Evolutionary conservation across 352 stramenopile genomes (phyloP), one percentile per base, ranked within the genome.

Genomic region (Blastocystis sp.): DNA sequence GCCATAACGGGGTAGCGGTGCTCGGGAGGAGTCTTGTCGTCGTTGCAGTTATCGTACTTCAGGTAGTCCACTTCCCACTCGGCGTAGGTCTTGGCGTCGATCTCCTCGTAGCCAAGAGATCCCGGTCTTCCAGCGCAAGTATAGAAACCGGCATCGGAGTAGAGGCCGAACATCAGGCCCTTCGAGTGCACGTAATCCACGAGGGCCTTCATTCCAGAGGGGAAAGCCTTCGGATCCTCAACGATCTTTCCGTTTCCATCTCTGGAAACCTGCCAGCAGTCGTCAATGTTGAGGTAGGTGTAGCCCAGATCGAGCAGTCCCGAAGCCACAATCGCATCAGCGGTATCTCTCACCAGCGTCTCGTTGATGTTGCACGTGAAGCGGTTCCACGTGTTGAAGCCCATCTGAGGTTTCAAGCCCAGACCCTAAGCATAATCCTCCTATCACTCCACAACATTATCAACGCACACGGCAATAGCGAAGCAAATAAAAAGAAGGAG

Each of bases 11-110:
- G 66, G 77, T 90, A 90, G 57, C 80, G 70, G n/a, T 87, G 45
- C 70, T 69, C 57, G 48, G 89, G 89, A 59, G 40, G 59, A 11
- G 59, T 89, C 9, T 40, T 40, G 52, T 90, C 82, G 38, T 48
- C 84, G 63, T 90, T 90, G 80, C 89, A 91, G 76, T 89, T 91
- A 82, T 91, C 89, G 24, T 89, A 76, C 89, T 91, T 91, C 62
- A 91, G 24, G 57, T 90, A 91, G 69, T 91, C 89, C 1, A 91
- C 68, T 0, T 38, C 89, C 89, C 89, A 91, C 21, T 66, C 76
- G 43, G 89, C 89, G 90, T 89, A 91, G 90, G 90, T 69, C 87
- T 92, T 52, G 71, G 90, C 87, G 24, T 92, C 68, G 28, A 82
- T 90, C 87, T 92, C 90, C 84, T 92, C 89, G 62, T 90, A 90